These are phyloP conservation scores for Galerina sulciceps DNA, from an alignment of 768 basidiomycete genomes.

Conservation along the genomic window DNA sequence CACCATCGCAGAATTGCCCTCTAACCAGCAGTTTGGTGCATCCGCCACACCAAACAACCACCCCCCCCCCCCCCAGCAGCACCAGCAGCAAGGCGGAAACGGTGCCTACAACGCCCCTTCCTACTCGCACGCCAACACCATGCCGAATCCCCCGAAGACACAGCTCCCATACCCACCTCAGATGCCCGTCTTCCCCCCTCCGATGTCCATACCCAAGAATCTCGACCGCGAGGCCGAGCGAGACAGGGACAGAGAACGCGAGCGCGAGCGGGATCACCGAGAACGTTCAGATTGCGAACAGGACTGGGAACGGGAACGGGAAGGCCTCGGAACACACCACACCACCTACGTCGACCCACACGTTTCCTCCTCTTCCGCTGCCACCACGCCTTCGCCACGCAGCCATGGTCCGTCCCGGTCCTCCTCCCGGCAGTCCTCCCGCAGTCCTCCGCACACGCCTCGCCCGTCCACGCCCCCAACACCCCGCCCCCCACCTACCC, in stretches of 20 bases:
- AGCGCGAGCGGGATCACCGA: not conserved
- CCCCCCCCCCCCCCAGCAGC: not conserved
- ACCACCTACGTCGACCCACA: conserved; percentile 21
- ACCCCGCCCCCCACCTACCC: conserved; percentile 11
- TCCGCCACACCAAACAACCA: not conserved
- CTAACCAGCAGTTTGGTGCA: not conserved
- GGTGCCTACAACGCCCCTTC: not conserved
- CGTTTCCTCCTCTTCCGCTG: conserved; percentile 13
- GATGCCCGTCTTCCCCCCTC: conserved; percentile 2
- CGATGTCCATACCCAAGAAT: not conserved
- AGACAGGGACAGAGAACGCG: conserved; percentile 1
- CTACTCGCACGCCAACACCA: conserved; percentile 8
- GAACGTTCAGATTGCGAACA: not conserved
- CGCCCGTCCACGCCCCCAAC: conserved; percentile 10
- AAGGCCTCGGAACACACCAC: conserved; percentile 16
- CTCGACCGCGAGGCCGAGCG: conserved; percentile 3
- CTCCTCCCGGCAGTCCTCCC: conserved; percentile 19
- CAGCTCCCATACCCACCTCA: conserved; percentile 5
- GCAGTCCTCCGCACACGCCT: conserved; percentile 12
- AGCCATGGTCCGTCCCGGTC: conserved; percentile 5
- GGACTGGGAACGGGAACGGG: conserved; percentile 3
- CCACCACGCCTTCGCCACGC: conserved; percentile 14
- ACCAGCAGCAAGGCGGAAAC: conserved; percentile 8
- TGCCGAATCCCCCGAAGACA: conserved; percentile 12
- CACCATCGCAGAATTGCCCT: conserved; percentile 41